Evolutionary conservation across 768 basidiomycete species (phyloP).

Genomic region (Hygrocybe punicea): DNA sequence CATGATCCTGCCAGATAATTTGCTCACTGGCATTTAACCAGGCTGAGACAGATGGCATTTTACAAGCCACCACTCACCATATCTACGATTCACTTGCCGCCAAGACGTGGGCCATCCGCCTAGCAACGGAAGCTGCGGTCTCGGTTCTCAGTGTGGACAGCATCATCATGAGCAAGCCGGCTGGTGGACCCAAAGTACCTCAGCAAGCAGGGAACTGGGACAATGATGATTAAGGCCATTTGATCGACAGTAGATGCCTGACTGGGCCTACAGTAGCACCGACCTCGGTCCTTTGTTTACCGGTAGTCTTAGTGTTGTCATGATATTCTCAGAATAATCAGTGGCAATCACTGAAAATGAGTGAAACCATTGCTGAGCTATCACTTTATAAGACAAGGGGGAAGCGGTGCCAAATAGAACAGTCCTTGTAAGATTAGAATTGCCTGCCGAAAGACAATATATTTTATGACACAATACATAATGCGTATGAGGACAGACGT

Average conservation of each 20-base stretch:
- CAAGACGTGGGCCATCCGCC: slow-evolving; percentile 83
- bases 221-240: slow-evolving; percentile 53
- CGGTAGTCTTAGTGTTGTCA: too few species aligned
- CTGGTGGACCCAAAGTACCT: slow-evolving; percentile 82
- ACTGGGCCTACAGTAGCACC: too few species aligned
- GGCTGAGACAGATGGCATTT: slow-evolving; percentile 77
- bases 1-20: not conserved
- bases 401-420: too few species aligned
- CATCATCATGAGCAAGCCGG: slow-evolving; percentile 96
- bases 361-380: too few species aligned
- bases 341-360: too few species aligned
- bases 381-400: too few species aligned
- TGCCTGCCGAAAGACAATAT: not conserved
- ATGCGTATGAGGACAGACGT: not conserved
- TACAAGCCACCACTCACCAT: slow-evolving; percentile 55
- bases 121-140: slow-evolving; percentile 90
- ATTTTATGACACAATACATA: not conserved
- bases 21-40: slow-evolving; percentile 27
- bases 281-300: too few species aligned
- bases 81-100: slow-evolving; percentile 88
- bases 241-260: too few species aligned
- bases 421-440: too few species aligned
- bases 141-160: slow-evolving; percentile 93
- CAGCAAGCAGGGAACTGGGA: slow-evolving; percentile 89
- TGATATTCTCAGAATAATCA: too few species aligned